Conservation (phyloP, 2,329 filamentous ascomycete species). For the Colletotrichum siamense region DNA sequence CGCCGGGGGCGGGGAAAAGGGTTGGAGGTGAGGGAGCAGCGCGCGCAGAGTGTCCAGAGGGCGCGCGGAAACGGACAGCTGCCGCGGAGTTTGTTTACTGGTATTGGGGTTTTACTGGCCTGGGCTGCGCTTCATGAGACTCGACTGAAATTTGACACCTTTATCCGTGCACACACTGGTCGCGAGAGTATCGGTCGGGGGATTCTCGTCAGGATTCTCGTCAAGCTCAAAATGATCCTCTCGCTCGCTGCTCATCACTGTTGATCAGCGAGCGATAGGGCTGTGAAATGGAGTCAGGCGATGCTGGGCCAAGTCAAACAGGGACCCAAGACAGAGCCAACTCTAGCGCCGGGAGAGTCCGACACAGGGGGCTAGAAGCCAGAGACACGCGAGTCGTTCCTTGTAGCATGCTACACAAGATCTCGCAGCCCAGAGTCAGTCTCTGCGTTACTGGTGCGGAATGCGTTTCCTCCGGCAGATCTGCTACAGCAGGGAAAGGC, state of each 20-base stretch:
- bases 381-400: not conserved
- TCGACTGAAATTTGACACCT: not conserved
- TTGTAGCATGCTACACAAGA: slow-evolving; percentile 1
- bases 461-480: slow-evolving; percentile 9
- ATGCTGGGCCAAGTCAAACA: not conserved
- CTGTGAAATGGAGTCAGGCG: not conserved
- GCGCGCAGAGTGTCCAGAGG: not conserved
- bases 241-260: not conserved
- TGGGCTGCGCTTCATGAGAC: not conserved
- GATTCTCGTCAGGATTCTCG: not conserved
- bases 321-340: not conserved
- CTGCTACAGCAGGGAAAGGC: slow-evolving; percentile 9
- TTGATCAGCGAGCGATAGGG: not conserved
- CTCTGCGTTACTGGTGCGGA: not conserved
- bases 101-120: not conserved
- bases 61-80: not conserved
- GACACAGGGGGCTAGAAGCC: not conserved
- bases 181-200: not conserved
- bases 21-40: not conserved
- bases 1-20: not conserved
- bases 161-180: not conserved
- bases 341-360: not conserved
- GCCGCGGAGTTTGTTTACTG: not conserved
- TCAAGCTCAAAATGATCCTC: not conserved
- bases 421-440: not conserved